These are phyloP conservation scores for Ormosia semicastrata DNA, from an alignment of 306 rosid species.

Conservation along the genomic window DNA sequence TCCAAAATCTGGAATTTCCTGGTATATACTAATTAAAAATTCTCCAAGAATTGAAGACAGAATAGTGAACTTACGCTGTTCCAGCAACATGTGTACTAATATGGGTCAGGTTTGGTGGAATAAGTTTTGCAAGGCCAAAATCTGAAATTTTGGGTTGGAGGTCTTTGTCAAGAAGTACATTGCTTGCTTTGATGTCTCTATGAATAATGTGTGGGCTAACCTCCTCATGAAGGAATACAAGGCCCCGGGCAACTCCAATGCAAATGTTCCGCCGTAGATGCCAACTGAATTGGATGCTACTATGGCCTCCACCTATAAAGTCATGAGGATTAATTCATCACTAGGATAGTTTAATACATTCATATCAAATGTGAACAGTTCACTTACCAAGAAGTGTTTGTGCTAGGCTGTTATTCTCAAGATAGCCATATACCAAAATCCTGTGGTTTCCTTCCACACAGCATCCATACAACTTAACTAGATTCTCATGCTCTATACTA, in stretches of 20 bases:
- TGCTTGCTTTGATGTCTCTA: slow-evolving; percentile 86
- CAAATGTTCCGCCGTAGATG: slow-evolving; percentile 51
- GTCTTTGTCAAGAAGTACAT: slow-evolving; percentile 62
- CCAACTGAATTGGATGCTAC: slow-evolving; percentile 65
- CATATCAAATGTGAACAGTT: slow-evolving; percentile 4
- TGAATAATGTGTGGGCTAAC: slow-evolving; percentile 75
- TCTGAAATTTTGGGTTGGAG: slow-evolving; percentile 72
- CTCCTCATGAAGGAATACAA: slow-evolving; percentile 69
- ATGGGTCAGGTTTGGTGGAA: slow-evolving; percentile 65
- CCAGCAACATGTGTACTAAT: slow-evolving; percentile 83
- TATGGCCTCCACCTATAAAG: slow-evolving; percentile 49
- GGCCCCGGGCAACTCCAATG: slow-evolving; percentile 78
- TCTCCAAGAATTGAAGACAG: background rate
- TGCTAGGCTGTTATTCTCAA: slow-evolving; percentile 80
- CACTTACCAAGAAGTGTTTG: slow-evolving; percentile 67
- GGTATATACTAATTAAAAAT: background rate
- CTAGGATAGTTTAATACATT: background rate
- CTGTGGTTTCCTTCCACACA: slow-evolving; percentile 68
- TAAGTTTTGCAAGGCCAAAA: slow-evolving; percentile 89
- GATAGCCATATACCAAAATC: slow-evolving; percentile 86
- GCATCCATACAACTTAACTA: slow-evolving; percentile 79
- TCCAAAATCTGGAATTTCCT: background rate
- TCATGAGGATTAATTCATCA: slow-evolving; percentile 30
- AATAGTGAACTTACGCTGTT: slow-evolving; percentile 55
- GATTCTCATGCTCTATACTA: slow-evolving; percentile 65